A percentile compares a stretch with the other conserved stretches of the same genome.
Conservation (phyloP, 1,284 basidiomycete genomes). For the Pisolithus thermaeus region DNA sequence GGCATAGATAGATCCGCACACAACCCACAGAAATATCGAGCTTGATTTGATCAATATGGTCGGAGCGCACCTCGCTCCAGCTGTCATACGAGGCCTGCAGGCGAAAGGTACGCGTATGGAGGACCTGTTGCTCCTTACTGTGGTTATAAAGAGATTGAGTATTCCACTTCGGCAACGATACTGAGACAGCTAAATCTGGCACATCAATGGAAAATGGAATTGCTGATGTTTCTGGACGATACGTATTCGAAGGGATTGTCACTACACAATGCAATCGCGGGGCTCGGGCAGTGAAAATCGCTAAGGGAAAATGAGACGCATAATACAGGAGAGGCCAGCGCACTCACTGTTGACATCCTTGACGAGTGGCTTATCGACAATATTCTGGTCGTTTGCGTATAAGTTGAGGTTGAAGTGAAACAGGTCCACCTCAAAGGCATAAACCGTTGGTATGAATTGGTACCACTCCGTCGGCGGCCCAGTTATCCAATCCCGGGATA, state of each 20-base stretch:
- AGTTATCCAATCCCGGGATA: slow-evolving; percentile 84
- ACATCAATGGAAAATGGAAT: slow-evolving; percentile 65
- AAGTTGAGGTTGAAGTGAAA: slow-evolving; percentile 73
- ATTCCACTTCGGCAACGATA: slow-evolving; percentile 84
- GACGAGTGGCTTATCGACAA: slow-evolving; percentile 81
- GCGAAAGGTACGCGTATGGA: slow-evolving; percentile 51
- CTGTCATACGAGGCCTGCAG: slow-evolving; percentile 74
- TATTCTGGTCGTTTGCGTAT: slow-evolving; percentile 94
- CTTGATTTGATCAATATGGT: slow-evolving; percentile 74
- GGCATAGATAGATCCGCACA: neutral
- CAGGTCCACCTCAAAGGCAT: slow-evolving; percentile 65
- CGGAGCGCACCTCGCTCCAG: slow-evolving; percentile 58
- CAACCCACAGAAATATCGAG: slow-evolving; percentile 59
- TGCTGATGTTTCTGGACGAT: slow-evolving; percentile 63
- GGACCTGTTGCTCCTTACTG: slow-evolving; percentile 51
- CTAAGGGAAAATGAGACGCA: slow-evolving; percentile 34
- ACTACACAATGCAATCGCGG: slow-evolving; percentile 46
- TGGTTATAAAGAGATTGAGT: slow-evolving; percentile 71
- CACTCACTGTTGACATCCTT: slow-evolving; percentile 68
- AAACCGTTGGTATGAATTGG: slow-evolving; percentile 80
- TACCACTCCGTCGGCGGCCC: slow-evolving; percentile 74
- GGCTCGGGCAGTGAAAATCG: slow-evolving; percentile 67
- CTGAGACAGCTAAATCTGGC: slow-evolving; percentile 49
- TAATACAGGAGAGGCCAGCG: slow-evolving; percentile 4
- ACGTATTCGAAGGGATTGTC: slow-evolving; percentile 66